phyloP scores from a whole-genome alignment of 768 basidiomycete species.

The Cystofilobasidium bisporidii region DNA sequence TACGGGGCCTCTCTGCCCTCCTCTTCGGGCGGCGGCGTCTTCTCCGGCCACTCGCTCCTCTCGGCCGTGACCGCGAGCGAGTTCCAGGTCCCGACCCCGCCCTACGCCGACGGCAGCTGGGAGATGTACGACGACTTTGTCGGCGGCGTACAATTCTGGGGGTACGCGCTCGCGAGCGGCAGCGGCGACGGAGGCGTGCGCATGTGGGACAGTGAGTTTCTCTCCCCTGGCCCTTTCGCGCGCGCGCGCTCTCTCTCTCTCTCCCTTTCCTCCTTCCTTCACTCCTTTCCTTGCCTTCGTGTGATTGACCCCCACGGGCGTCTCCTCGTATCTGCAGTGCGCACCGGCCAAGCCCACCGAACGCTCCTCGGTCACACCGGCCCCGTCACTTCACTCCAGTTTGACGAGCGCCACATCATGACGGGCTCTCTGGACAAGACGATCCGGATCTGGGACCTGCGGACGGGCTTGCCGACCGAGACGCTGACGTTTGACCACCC shows the following conservation, averaged over 20 bases:
- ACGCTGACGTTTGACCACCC: conserved; percentile 82
- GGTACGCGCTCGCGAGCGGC: conserved; percentile 90
- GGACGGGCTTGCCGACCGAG: conserved; percentile 77
- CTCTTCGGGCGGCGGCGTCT: conserved; percentile 1
- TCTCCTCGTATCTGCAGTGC: conserved; percentile 52
- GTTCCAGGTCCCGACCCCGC: conserved; percentile 76
- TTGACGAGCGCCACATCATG: conserved; percentile 87
- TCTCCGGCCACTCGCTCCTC: conserved; percentile 44
- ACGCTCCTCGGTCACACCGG: conserved; percentile 86
- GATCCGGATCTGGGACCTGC: conserved; percentile 93
- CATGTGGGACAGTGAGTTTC: conserved; percentile 95
- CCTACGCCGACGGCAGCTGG: conserved; percentile 80
- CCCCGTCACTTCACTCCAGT: conserved; percentile 85
- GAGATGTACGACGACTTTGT: conserved; percentile 97
- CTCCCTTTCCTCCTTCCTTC: not conserved
- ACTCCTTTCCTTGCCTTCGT: too few relatives aligned
- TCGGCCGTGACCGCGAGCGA: conserved; percentile 52
- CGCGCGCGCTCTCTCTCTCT: too few relatives aligned
- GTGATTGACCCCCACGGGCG: not conserved
- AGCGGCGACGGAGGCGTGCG: conserved; percentile 93
- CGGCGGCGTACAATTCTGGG: conserved; percentile 97
- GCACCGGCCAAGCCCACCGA: conserved; percentile 91
- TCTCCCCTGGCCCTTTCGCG: too few relatives aligned
- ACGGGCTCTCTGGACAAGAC: conserved; percentile 91
- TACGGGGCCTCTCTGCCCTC: conserved; percentile 1